A percentile compares a stretch with the other conserved stretches of the same genome.
Conservation (phyloP, 768 basidiomycete genomes). For the Panus rudis region DNA sequence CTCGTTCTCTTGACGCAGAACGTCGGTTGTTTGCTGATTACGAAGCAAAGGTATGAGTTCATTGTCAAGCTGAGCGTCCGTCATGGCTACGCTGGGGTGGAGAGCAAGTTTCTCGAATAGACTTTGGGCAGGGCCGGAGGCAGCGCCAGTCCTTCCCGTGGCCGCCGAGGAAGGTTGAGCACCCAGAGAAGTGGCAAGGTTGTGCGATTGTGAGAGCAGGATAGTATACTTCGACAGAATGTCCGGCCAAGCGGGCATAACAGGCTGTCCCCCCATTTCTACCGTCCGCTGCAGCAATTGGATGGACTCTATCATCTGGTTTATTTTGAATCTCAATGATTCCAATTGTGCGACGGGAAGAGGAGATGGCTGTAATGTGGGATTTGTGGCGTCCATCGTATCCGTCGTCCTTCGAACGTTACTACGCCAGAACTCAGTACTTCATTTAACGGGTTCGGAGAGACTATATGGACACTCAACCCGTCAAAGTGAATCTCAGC, state of each 20-base stretch:
- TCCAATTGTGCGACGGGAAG: constrained; percentile 67
- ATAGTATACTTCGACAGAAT: constrained; percentile 82
- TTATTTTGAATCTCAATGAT: constrained; percentile 68
- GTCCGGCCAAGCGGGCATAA: constrained; percentile 83
- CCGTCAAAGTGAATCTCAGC: too few species aligned
- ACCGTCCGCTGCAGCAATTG: constrained; percentile 55
- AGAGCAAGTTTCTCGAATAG: constrained; percentile 61
- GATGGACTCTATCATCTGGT: constrained; percentile 76
- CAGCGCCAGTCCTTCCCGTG: constrained; percentile 3
- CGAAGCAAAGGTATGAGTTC: constrained; percentile 69
- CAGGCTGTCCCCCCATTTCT: constrained; percentile 45
- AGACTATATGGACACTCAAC: too few species aligned
- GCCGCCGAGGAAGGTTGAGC: constrained; percentile 10
- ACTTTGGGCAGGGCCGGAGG: constrained; percentile 26
- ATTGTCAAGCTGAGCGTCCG: constrained; percentile 64
- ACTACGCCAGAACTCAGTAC: too few species aligned
- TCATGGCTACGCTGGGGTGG: constrained; percentile 51
- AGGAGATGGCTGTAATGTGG: constrained; percentile 23
- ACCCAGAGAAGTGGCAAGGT: constrained; percentile 58
- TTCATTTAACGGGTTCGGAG: too few species aligned
- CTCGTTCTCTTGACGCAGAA: constrained; percentile 63
- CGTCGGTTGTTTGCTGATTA: constrained; percentile 75
- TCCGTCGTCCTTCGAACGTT: background rate
- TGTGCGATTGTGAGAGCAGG: constrained; percentile 76
- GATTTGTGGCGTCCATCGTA: background rate